Evolutionary conservation across 164 flowering plant genomes (phyloP), one percentile per base, ranked within the genome.

Genomic region (Vitis amurensis): DNA sequence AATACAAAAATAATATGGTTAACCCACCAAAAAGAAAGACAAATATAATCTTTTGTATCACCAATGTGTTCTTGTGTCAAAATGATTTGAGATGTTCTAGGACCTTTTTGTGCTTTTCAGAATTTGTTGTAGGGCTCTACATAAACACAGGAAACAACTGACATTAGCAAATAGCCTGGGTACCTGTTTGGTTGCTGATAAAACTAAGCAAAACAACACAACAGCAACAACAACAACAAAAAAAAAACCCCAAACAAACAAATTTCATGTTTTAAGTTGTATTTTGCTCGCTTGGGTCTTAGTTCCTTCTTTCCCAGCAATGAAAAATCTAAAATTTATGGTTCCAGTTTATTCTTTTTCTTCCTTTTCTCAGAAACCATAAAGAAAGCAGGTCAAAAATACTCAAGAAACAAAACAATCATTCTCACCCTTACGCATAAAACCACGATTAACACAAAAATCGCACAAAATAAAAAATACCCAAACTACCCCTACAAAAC

Each of bases 31-130:
- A 59, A 8, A 53, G 12, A 73, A 67, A 8, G 9, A 66, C 9
- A 67, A 61, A 10, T 44, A 60, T 17, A 61, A 63, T 56, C 49
- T 52, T 70, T 65, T 19, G 48, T 19, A 50, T 50, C 51, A 11
- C 70, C 55, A 61, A 49, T 27, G 15, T 53, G 60, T 60, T 68
- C 68, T 61, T 44, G 61, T 47, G 6, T 50, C 60, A 53, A 69
- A 74, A 66, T 61, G 6, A 44, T 19, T 27, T 29, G 49, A 23
- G 59, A 68, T 59, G 50, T 58, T 59, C 11, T 56, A 56, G 44
- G 37, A 19, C 69, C 73, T 51, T 55, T 74, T 64, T 59, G 52
- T 68, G 69, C 73, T 60, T 66, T 75, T 71, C 59, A 66, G 63
- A 70, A 57, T 55, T 59, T 56, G 51, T 66, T 37, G 66, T 51